Evolutionary conservation across 1,139 yeast species (phyloP).

Genomic region (Pichia sp.): DNA sequence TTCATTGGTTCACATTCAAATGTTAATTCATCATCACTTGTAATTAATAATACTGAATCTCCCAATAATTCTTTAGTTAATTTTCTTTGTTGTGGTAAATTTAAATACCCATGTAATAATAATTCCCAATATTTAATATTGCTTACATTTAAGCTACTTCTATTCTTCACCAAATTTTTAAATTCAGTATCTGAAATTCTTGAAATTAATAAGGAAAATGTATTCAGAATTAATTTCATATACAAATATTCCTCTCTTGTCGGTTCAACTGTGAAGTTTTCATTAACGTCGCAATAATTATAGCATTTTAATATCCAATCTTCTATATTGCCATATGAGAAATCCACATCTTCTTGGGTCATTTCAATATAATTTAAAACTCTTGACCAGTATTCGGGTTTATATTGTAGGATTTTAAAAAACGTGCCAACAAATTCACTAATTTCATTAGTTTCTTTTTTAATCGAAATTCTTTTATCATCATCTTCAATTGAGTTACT

Average conservation of each 20-base stretch:
- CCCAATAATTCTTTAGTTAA: constrained; percentile 50
- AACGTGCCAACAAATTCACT: constrained; percentile 68
- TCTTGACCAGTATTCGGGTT: constrained; percentile 65
- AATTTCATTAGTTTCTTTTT: constrained; percentile 30
- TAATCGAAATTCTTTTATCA: constrained; percentile 10
- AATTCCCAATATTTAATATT: constrained; percentile 37
- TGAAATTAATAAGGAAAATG: constrained; percentile 19
- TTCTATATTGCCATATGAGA: constrained; percentile 30
- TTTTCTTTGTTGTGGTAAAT: constrained; percentile 53
- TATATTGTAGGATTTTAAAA: constrained; percentile 79
- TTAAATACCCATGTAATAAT: constrained; percentile 50
- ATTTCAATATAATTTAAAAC: constrained; percentile 36
- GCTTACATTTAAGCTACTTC: constrained; percentile 32
- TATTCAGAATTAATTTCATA: constrained; percentile 46
- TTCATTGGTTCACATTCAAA: constrained; percentile 78
- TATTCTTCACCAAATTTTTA: constrained; percentile 22
- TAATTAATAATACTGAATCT: constrained; percentile 38
- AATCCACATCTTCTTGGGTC: constrained; percentile 15
- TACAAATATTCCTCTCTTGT: constrained; percentile 72
- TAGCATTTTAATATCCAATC: constrained; percentile 45
- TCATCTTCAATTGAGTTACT: constrained; percentile 29
- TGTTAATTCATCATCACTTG: constrained; percentile 53
- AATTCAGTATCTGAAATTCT: constrained; percentile 17
- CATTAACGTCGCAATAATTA: constrained; percentile 29
- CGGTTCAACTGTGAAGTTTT: constrained; percentile 23